A percentile compares a stretch with the other conserved stretches of the same genome.
Evolutionary conservation across 108 stramenopile species (phyloP).

Genomic region (Cyclostephanos tholiformis): DNA sequence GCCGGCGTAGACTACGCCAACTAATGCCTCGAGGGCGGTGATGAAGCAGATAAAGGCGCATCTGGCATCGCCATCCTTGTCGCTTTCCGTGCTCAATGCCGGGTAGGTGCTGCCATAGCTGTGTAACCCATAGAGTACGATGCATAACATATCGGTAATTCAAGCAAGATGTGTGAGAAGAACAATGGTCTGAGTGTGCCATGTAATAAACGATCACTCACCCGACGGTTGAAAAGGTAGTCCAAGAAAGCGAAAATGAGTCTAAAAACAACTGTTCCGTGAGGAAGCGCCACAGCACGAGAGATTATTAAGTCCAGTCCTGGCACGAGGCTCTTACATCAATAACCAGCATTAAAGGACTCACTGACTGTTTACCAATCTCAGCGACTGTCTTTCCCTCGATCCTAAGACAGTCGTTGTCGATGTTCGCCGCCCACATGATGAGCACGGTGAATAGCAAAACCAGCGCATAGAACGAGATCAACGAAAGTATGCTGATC

Average conservation of each 20-base stretch:
- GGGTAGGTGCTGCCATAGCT: conserved; percentile 38
- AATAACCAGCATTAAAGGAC: background rate
- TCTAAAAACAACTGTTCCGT: conserved; percentile 30
- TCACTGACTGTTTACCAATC: conserved; percentile 16
- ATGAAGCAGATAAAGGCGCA: conserved; percentile 61
- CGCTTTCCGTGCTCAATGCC: conserved; percentile 37
- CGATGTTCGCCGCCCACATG: conserved; percentile 26
- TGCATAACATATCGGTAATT: background rate
- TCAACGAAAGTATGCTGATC: conserved; percentile 14
- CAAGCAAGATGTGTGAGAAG: background rate
- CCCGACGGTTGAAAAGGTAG: conserved; percentile 59
- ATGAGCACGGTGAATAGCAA: conserved; percentile 33
- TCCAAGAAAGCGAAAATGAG: conserved; percentile 56
- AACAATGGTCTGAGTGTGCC: conserved; percentile 1
- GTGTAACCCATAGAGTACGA: background rate
- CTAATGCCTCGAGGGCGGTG: conserved; percentile 63
- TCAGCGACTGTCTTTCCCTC: conserved; percentile 14
- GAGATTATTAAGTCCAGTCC: background rate
- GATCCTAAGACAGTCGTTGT: conserved; percentile 34
- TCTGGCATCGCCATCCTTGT: conserved; percentile 26
- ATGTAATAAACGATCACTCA: conserved; percentile 32
- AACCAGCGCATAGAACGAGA: conserved; percentile 31
- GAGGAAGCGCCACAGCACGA: background rate
- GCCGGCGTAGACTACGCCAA: conserved; percentile 68
- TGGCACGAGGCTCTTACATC: background rate